Percentiles rank a stretch among this genome's conserved stretches.
These are phyloP conservation scores for Prunella vulgaris DNA, from an alignment of 257 asterid species.

Conservation along the genomic window DNA sequence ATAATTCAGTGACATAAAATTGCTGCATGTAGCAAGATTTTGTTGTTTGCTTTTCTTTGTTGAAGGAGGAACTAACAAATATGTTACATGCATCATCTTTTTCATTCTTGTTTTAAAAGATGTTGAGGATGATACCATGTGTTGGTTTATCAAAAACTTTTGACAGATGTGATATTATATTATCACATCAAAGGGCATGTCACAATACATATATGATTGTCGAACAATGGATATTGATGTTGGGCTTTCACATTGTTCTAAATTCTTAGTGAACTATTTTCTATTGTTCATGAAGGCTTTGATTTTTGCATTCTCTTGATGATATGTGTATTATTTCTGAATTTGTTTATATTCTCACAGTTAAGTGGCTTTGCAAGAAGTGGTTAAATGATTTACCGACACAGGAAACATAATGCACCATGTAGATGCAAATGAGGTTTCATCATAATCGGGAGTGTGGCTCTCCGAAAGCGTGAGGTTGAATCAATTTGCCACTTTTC, in stretches of 20 bases:
- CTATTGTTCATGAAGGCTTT: neutral
- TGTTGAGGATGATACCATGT: neutral
- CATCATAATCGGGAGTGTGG: neutral
- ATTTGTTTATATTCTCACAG: constrained; percentile 18
- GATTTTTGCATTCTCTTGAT: constrained; percentile 13
- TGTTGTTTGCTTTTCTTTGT: neutral
- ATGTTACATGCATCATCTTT: neutral
- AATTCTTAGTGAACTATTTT: neutral
- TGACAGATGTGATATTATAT: neutral
- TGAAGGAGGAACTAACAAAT: neutral
- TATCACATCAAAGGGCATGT: neutral
- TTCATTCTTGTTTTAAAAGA: neutral
- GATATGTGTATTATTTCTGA: neutral
- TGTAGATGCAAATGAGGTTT: constrained; percentile 9
- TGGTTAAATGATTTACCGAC: constrained; percentile 15
- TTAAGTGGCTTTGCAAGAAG: constrained; percentile 23
- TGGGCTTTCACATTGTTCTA: neutral
- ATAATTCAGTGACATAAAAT: neutral
- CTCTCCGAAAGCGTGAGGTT: constrained; percentile 9
- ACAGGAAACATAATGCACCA: constrained; percentile 13
- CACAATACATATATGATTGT: neutral
- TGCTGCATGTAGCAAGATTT: neutral
- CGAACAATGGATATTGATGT: neutral
- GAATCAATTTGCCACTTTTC: constrained; percentile 1
- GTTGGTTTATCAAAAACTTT: neutral